A percentile compares a stretch with the other conserved stretches of the same genome.
These are phyloP conservation scores for Parascedosporium putredinis DNA, from an alignment of 2,329 filamentous ascomycete species.

Conservation along the genomic window DNA sequence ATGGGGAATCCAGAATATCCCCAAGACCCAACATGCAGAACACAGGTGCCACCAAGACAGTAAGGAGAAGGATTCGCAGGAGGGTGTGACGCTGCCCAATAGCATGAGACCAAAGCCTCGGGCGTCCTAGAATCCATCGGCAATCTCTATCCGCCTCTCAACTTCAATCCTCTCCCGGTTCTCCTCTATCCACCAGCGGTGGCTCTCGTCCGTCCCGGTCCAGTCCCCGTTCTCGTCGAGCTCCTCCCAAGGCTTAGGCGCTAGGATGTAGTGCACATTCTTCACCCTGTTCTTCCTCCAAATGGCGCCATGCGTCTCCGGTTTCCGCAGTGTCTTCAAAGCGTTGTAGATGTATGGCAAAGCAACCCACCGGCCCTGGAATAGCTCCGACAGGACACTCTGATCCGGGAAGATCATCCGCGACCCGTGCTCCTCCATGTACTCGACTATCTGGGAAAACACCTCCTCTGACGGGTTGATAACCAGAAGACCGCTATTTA, in stretches of 20 bases:
- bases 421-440: conserved; percentile 36
- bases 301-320: conserved; percentile 41
- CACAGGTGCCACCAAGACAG: no score
- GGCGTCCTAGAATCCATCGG: conserved; percentile 19
- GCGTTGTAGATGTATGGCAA: conserved; percentile 54
- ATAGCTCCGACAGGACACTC: conserved; percentile 44
- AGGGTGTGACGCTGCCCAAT: no score
- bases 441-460: conserved; percentile 38
- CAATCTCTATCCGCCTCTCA: conserved; percentile 19
- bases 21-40: no score
- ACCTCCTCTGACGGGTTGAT: conserved; percentile 38
- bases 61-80: no score
- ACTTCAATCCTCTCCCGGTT: conserved; percentile 32
- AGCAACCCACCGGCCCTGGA: conserved; percentile 43
- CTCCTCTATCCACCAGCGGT: conserved; percentile 45
- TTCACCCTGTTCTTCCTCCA: conserved; percentile 49
- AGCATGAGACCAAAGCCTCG: no score
- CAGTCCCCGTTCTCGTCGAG: conserved; percentile 31
- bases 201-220: conserved; percentile 34
- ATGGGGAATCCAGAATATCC: no score
- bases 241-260: conserved; percentile 52
- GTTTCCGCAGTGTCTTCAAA: conserved; percentile 47
- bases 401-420: conserved; percentile 49
- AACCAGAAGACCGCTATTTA: conserved; percentile 45
- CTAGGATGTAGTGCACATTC: conserved; percentile 52